Percentiles rank a stretch among this genome's conserved stretches.
phyloP scores from a whole-genome alignment of 148 eudicot species.

The Polygonum aviculare region DNA sequence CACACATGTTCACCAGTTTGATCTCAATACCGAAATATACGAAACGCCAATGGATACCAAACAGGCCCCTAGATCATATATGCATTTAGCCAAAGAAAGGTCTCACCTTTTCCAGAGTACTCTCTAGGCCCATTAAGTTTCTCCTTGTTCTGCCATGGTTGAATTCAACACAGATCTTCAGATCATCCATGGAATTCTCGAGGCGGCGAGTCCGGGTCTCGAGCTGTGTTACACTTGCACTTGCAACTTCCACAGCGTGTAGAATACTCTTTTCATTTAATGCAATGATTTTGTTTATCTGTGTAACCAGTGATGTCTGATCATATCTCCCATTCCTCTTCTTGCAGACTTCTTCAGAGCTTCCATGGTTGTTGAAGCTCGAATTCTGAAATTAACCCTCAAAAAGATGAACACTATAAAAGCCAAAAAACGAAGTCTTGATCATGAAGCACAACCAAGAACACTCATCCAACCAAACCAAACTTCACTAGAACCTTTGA shows the following conservation, averaged over 20 bases:
- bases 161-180: conserved; percentile 16
- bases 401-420: not conserved
- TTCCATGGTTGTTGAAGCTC: not conserved
- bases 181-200: conserved; percentile 19
- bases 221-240: conserved; percentile 18
- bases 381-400: not conserved
- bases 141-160: conserved; percentile 15
- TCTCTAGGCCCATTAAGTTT: conserved; percentile 19
- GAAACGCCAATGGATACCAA: too few species aligned
- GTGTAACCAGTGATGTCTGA: not conserved
- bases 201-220: conserved; percentile 17
- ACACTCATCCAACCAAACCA: too few species aligned
- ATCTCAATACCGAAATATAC: too few species aligned
- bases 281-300: not conserved
- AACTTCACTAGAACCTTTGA: too few species aligned
- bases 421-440: not conserved
- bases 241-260: conserved; percentile 18
- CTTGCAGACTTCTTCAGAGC: not conserved
- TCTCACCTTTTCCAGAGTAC: conserved; percentile 18
- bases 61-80: too few species aligned
- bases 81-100: not conserved
- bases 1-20: conserved; percentile 12
- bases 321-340: not conserved
- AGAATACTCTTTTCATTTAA: not conserved
- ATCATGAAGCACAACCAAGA: not conserved